phyloP scores from a whole-genome alignment of 345 rosid species.

The Melaleuca quinquenervia region DNA sequence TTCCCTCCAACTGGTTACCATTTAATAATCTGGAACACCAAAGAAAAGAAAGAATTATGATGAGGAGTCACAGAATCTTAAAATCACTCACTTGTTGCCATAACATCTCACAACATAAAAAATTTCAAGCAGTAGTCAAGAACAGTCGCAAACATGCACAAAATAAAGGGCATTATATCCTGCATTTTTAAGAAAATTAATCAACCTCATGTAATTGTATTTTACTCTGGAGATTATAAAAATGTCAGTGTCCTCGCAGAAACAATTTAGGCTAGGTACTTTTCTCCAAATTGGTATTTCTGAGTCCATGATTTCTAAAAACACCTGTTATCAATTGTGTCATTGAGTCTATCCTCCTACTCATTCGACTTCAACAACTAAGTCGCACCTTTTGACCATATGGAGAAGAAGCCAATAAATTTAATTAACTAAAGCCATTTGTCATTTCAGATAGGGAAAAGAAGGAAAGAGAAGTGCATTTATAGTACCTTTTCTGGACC shows the following conservation, averaged over 20 bases:
- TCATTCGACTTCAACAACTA: background rate
- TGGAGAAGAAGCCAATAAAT: background rate
- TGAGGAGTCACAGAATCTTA: background rate
- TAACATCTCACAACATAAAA: background rate
- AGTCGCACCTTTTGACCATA: background rate
- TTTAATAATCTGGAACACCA: conserved; percentile 49
- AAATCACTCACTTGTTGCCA: background rate
- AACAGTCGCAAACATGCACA: background rate
- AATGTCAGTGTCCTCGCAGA: background rate
- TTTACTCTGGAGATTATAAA: background rate
- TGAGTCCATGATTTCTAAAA: background rate
- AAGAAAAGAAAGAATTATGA: background rate
- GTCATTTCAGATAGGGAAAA: background rate
- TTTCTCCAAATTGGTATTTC: background rate
- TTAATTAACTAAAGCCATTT: background rate
- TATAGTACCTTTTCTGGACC: background rate
- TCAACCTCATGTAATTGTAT: background rate
- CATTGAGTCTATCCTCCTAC: background rate
- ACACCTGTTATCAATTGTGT: background rate
- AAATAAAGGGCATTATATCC: background rate
- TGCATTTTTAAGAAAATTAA: background rate
- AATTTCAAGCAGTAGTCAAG: background rate
- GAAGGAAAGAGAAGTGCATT: background rate
- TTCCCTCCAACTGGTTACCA: conserved; percentile 63
- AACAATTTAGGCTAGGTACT: background rate